Evolutionary conservation across 2,329 filamentous ascomycete species (phyloP), one percentile per base, ranked within the genome.

Genomic region (Pseudocercospora fijiensis): DNA sequence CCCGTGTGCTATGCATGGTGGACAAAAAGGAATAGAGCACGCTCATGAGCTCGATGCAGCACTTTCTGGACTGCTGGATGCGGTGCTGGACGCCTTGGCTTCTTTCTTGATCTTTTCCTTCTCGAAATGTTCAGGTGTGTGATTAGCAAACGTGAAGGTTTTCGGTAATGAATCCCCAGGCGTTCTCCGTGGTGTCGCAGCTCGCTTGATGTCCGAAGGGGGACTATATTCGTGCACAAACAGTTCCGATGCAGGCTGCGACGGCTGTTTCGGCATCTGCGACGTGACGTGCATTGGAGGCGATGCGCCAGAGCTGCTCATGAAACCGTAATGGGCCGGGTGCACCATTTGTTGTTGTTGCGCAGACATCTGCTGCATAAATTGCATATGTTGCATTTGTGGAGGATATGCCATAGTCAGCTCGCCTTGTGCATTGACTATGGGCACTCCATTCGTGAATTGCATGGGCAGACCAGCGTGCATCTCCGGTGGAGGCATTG

Each of bases 211-310:
- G n/a, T 76, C 76, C 16, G 78, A 74, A 20, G 81, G 80, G 22
- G 81, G 80, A 28, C 73, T 77, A 68, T 82, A 82, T 65, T 82
- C 78, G 58, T 83, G 80, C 18, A 82, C 78, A 27, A 80, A 75
- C 58, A 82, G 77, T 51, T 77, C 76, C 4, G 69, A 28, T 18
- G 66, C 56, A 11, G 69, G 70, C 33, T 71, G 67, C 22, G 75
- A 26, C 67, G 75, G 57, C 71, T 64, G 61, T 51, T 73, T 72
- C 18, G 67, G 68, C 24, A 65, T 57, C 27, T 73, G 72, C 68
- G 69, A 76, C 72, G 59, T 70, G 4, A 71, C 65, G 22, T 70
- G 68, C 28, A 69, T 37, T 4, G 63, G 63, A 18, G 70, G 59
- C 20, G 67, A 51, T 20, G 63, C 49, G 9, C 62, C 49, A 37